Base-by-base conservation (phyloP, 1,139 yeast species). In the Candida anutae region DNA sequence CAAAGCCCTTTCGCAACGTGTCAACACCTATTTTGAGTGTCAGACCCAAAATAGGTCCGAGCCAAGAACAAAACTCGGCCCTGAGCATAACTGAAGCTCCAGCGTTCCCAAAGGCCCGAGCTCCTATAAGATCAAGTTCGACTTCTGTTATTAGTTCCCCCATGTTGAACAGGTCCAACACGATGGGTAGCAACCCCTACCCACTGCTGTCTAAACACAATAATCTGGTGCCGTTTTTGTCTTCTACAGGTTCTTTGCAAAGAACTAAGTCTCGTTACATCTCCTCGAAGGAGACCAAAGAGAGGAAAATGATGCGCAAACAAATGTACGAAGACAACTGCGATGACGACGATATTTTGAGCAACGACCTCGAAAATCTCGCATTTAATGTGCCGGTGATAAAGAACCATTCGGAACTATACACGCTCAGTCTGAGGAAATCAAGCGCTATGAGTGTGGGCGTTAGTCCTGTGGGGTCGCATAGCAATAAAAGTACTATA, bases 381-480 rank as follows among this genome's bases (percentile, higher is more conserved):
- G 60, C 63, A 5, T 65, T 64, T 38, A 66, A 66, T 35, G 71
- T 66, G 11, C 72, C 72, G 1, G 56, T 65, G 9, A 57, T 65
- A 20, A 54, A 55, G 33, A 58, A 53, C 38, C 58, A 56, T 31
- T 53, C 55, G 27, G 64, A 60, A 28, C 36, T 62, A 21, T 63
- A 54, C 34, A 36, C 51, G 27, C 22, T 28, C 31, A 26, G 22
- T 16, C 32, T 28, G 28, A 40, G 5, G 21, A 17, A 17, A 17
- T 8, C 13, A 8, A 21, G 23, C 11, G 6, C 23, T 21, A 10
- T 17, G 19, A 17, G 10, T 17, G 19, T 17, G 8, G 8, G 9
- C 8, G 10, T 8, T 10, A 36, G 17, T 15, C 6, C 12, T 6
- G 14, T 13, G 16, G 6, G 8, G 13, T n/a, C 21, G 16, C 20